A percentile compares a stretch with the other conserved stretches of the same genome.
Evolutionary conservation across 208 protist species (phyloP).

Genomic region (Leishmania gerbilli): DNA sequence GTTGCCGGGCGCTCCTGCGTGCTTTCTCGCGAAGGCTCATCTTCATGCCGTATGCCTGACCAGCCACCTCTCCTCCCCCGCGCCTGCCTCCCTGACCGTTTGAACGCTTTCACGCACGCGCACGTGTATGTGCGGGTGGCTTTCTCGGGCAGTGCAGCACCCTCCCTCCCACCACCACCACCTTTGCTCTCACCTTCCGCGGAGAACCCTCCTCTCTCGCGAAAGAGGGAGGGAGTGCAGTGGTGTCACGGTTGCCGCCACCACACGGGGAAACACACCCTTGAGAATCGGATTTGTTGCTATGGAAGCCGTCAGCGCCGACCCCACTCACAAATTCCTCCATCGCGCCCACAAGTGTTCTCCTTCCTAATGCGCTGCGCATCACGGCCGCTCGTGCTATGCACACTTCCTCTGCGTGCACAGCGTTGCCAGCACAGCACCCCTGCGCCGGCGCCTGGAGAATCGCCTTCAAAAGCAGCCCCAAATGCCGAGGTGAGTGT

Average conservation of each 20-base stretch:
- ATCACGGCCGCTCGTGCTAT: constrained; percentile 2
- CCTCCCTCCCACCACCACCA: not conserved
- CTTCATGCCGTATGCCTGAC: not conserved
- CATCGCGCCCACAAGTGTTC: not conserved
- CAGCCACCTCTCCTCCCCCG: not conserved
- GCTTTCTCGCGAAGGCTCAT: not conserved
- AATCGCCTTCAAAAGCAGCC: not conserved
- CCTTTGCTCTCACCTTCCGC: not conserved
- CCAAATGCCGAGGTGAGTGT: not conserved
- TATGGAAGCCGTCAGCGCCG: not conserved
- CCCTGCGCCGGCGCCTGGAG: not conserved
- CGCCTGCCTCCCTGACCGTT: not conserved
- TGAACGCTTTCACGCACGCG: not conserved
- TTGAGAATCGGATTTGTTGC: not conserved
- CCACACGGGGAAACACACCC: not conserved
- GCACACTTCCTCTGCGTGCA: not conserved
- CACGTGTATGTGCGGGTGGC: not conserved
- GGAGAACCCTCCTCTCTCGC: not conserved
- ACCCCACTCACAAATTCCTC: not conserved
- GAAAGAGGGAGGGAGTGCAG: not conserved
- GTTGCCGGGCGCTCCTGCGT: not conserved
- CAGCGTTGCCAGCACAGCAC: constrained; percentile 13
- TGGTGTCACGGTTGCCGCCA: not conserved
- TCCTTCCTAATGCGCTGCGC: constrained; percentile 13
- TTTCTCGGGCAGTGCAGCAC: not conserved